Evolutionary conservation across 2,329 filamentous ascomycete species (phyloP).

Genomic region (Hypomyces perniciosus): DNA sequence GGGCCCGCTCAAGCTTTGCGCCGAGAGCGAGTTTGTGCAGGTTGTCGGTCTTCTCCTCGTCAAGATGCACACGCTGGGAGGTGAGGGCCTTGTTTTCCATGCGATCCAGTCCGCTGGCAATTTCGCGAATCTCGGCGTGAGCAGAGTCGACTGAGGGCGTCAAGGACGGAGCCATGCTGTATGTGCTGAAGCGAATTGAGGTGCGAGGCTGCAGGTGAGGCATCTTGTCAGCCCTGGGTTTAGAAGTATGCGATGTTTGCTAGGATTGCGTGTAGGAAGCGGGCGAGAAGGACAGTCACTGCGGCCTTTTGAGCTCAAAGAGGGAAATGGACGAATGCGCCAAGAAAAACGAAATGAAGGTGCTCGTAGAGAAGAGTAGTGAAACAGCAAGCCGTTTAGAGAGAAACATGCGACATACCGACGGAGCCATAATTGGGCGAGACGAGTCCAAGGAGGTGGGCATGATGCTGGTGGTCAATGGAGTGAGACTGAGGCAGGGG

Average conservation of each 20-base stretch:
- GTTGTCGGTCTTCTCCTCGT: conserved; percentile 72
- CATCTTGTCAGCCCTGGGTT: conserved; percentile 14
- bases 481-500: background rate
- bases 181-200: conserved; percentile 54
- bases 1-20: conserved; percentile 82
- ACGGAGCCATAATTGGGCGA: conserved; percentile 57
- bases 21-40: conserved; percentile 82
- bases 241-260: background rate
- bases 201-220: conserved; percentile 39
- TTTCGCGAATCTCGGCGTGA: conserved; percentile 56
- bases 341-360: conserved; percentile 12
- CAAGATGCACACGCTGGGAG: conserved; percentile 67
- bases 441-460: conserved; percentile 54
- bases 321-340: background rate
- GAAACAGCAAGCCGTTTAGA: background rate
- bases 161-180: conserved; percentile 56
- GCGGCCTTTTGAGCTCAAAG: background rate
- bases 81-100: conserved; percentile 84
- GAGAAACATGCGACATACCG: conserved; percentile 40
- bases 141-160: conserved; percentile 53
- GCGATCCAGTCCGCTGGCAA: conserved; percentile 74
- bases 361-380: background rate
- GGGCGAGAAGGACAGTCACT: too few relatives aligned
- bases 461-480: conserved; percentile 31
- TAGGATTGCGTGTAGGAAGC: too few relatives aligned